Base-by-base conservation (phyloP, 495 filamentous ascomycete species). In the Clohesyomyces aquaticus region DNA sequence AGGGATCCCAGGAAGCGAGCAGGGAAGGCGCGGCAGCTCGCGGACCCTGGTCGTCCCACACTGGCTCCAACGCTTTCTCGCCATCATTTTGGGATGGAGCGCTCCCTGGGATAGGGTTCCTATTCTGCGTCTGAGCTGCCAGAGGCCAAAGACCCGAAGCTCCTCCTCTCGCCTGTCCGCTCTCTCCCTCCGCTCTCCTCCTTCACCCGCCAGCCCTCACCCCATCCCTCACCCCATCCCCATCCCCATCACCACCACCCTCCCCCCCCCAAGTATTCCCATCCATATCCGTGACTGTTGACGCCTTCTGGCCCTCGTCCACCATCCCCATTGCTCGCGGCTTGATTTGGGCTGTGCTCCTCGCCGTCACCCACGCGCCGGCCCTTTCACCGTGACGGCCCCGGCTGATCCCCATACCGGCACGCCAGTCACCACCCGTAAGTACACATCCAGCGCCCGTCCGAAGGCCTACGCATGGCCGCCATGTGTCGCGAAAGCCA, bases 111-210 rank as follows among this genome's bases (percentile, higher is more conserved):
- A 52, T 16, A 16, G 49, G 22, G 6, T 4, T 22, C 12, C 19
- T 23, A 16, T 16, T 10, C 19, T 22, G 18, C 22, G 49, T 26
- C 27, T 23, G 14, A 9, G 11, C 18, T 10, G 52, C 28, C 14
- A 43, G 52, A 3, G 28, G 16, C 26, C 21, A 18, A 28, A 21
- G 25, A n/a, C n/a, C n/a, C n/a, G n/a, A n/a, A n/a, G n/a, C n/a
- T n/a, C n/a, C 29, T 19, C 52, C 32, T 28, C 54, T 57, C 28
- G 9, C 54, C 54, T 42, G 22, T 45, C 54, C 32, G 29, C 42
- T 27, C 38, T 42, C 38, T 22, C 23, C 54, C 23, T 28, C 21
- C 41, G 12, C 22, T 16, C 38, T 46, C 22, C 28, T 23, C 54
- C 4, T 28, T 14, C 14, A 6, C 32, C 22, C 54, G 54, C 25